Evolutionary conservation across 768 basidiomycete genomes (phyloP).

Genomic region (Lentinula edodes): DNA sequence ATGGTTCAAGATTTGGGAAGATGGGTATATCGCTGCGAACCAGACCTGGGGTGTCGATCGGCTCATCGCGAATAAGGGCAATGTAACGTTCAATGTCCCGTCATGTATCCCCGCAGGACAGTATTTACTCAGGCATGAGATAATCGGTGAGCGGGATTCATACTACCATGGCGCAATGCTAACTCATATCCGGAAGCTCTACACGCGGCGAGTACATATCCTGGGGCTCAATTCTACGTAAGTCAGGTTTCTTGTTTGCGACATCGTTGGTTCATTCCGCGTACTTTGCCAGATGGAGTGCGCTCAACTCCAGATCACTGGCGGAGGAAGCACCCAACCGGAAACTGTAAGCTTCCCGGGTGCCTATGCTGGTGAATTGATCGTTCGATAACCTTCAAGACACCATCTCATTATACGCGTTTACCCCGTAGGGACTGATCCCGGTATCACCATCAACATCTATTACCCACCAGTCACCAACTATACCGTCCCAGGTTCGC

Average conservation of each 20-base stretch:
- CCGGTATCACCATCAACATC: constrained; percentile 27
- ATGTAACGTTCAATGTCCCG: constrained; percentile 35
- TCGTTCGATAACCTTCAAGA: neutral
- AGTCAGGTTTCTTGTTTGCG: constrained; percentile 5
- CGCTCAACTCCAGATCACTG: constrained; percentile 18
- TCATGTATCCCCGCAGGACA: constrained; percentile 32
- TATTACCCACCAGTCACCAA: constrained; percentile 14
- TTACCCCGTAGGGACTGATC: constrained; percentile 16
- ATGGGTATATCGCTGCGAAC: constrained; percentile 20
- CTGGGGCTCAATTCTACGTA: constrained; percentile 40
- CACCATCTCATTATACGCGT: neutral
- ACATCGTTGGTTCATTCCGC: neutral
- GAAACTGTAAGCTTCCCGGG: constrained; percentile 18
- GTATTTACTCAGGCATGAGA: constrained; percentile 37
- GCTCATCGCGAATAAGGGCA: constrained; percentile 37
- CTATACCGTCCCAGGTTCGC: constrained; percentile 13
- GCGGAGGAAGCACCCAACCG: constrained; percentile 12
- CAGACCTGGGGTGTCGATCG: constrained; percentile 36
- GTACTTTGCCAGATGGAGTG: constrained; percentile 18
- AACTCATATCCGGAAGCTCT: constrained; percentile 10
- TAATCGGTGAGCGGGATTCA: constrained; percentile 26
- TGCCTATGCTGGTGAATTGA: constrained; percentile 21
- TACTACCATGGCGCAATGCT: neutral
- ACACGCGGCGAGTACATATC: constrained; percentile 20
- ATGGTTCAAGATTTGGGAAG: constrained; percentile 44